Conservation (phyloP, 2,329 filamentous ascomycete species). For the Pseudogymnoascus sp. region DNA sequence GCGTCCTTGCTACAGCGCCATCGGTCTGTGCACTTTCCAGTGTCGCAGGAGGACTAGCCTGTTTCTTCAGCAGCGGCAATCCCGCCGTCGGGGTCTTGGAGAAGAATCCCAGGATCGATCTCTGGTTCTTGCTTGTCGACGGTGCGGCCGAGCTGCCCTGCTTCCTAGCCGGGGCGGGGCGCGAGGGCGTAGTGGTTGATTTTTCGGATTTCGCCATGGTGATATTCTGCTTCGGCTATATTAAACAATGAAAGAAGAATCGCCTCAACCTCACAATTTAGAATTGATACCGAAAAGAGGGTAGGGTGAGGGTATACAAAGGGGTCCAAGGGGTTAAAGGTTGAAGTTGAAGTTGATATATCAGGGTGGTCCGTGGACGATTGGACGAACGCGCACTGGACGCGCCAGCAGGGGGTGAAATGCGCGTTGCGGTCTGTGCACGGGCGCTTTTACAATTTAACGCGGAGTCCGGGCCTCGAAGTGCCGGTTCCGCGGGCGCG, state of each 20-base stretch:
- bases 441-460: background rate
- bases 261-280: background rate
- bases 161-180: background rate
- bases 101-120: constrained; percentile 75
- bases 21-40: constrained; percentile 15
- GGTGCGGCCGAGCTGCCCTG: background rate
- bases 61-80: constrained; percentile 27
- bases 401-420: background rate
- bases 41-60: background rate
- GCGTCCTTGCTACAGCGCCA: constrained; percentile 33
- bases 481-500: constrained; percentile 1
- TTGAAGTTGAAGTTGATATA: background rate
- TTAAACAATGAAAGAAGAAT: background rate
- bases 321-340: background rate
- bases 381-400: background rate
- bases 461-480: background rate
- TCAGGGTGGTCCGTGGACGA: background rate
- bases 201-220: background rate
- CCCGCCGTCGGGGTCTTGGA: constrained; percentile 44
- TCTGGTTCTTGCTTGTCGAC: constrained; percentile 48
- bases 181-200: background rate
- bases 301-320: background rate
- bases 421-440: constrained; percentile 1
- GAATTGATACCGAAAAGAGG: background rate
- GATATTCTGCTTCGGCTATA: background rate